Percentiles rank a stretch among this genome's conserved stretches.
These are phyloP conservation scores for Vanilla planifolia DNA, from an alignment of 106 monocot genomes.

Conservation along the genomic window DNA sequence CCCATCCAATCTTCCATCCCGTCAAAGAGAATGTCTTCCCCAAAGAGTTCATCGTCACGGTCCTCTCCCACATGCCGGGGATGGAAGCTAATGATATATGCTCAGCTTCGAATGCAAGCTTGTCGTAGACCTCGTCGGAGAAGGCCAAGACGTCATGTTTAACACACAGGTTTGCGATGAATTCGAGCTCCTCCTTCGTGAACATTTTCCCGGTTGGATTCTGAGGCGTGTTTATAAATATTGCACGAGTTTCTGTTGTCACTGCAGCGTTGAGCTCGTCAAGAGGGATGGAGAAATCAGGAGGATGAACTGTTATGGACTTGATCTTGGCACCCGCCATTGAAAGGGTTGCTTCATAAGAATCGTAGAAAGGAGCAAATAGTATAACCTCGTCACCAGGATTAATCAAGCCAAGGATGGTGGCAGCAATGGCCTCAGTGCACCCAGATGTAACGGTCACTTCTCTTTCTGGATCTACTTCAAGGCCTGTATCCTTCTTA, in stretches of 20 bases:
- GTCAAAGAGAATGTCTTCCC: conserved; percentile 97
- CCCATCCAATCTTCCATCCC: conserved; percentile 99
- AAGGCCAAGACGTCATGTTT: conserved; percentile 80
- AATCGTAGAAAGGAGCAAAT: conserved; percentile 97
- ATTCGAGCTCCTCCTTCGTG: conserved; percentile 61
- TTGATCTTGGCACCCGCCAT: conserved; percentile 92
- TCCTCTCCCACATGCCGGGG: conserved; percentile 82
- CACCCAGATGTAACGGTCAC: conserved; percentile 95
- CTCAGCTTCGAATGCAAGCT: conserved; percentile 73
- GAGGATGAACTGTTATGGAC: conserved; percentile 68
- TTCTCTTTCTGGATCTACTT: conserved; percentile 82
- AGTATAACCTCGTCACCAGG: conserved; percentile 89
- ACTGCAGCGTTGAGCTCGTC: conserved; percentile 59
- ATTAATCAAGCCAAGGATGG: conserved; percentile 86
- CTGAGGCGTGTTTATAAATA: conserved; percentile 90
- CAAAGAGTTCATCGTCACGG: conserved; percentile 89
- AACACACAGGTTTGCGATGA: conserved; percentile 71
- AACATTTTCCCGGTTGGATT: conserved; percentile 99
- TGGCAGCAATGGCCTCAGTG: conserved; percentile 97
- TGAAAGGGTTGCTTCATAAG: conserved; percentile 83
- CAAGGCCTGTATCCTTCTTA: conserved; percentile 64
- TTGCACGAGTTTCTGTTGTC: conserved; percentile 62
- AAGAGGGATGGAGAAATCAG: conserved; percentile 72
- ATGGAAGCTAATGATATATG: conserved; percentile 82
- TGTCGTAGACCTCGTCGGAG: conserved; percentile 95